Conservation (phyloP, 495 filamentous ascomycete genomes). For the Penicillium odoratum region DNA sequence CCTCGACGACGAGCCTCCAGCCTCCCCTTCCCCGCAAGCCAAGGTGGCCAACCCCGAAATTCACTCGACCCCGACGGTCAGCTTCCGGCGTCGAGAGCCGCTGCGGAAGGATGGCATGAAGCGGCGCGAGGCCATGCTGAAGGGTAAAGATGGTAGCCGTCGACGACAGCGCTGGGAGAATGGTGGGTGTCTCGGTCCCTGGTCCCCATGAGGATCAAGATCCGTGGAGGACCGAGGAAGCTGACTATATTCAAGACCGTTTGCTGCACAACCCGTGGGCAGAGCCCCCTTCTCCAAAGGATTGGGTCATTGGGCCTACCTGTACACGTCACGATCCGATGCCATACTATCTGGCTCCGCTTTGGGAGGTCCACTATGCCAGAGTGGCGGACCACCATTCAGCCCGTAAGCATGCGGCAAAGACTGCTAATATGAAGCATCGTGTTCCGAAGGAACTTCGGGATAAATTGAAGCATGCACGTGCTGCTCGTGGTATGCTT, state of each 20-base stretch:
- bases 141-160: constrained; percentile 89
- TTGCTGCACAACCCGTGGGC: constrained; percentile 84
- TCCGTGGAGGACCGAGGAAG: constrained; percentile 1
- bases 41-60: constrained; percentile 24
- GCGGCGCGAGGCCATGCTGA: constrained; percentile 75
- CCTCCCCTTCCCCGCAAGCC: constrained; percentile 20
- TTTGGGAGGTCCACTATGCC: constrained; percentile 75
- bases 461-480: constrained; percentile 65
- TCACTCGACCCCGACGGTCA: constrained; percentile 28
- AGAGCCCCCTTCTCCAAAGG: constrained; percentile 73
- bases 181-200: constrained; percentile 53
- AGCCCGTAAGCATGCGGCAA: constrained; percentile 36
- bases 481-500: constrained; percentile 65
- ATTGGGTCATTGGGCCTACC: constrained; percentile 80
- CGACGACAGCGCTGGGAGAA: constrained; percentile 94
- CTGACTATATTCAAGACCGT: constrained; percentile 53
- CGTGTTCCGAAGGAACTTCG: constrained; percentile 53
- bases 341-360: constrained; percentile 84
- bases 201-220: constrained; percentile 2
- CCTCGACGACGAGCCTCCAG: constrained; percentile 44
- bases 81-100: constrained; percentile 47
- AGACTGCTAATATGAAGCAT: constrained; percentile 40
- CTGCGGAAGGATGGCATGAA: constrained; percentile 61
- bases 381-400: constrained; percentile 37
- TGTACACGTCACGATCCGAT: constrained; percentile 68